phyloP scores from a whole-genome alignment of 2,329 filamentous ascomycete species.

The Sporothrix pseudoabietina region DNA sequence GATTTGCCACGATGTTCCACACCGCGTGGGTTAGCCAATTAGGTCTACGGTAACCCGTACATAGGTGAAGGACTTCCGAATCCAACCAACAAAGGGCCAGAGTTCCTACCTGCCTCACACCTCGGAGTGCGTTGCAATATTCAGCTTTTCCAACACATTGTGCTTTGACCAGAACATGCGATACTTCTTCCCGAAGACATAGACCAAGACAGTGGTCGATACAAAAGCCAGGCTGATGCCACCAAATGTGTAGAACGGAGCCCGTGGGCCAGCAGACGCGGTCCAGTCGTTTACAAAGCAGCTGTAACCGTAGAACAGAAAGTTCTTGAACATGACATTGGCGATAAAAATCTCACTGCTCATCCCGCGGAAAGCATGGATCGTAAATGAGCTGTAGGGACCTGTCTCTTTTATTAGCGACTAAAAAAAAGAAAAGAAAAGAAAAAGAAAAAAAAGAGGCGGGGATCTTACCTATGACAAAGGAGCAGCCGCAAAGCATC shows the following conservation, averaged over 20 bases:
- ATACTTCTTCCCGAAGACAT: conserved; percentile 3
- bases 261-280: not conserved
- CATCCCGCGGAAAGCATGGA: conserved; percentile 10
- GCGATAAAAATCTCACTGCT: conserved; percentile 4
- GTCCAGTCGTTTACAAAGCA: conserved; percentile 19
- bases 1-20: not conserved
- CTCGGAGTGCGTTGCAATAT: not conserved
- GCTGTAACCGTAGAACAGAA: conserved; percentile 1
- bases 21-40: too few species aligned
- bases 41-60: too few species aligned
- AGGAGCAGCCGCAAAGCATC: conserved; percentile 4
- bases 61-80: not conserved
- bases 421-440: not conserved
- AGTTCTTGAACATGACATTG: conserved; percentile 19
- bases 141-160: conserved; percentile 7
- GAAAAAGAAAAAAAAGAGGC: not conserved
- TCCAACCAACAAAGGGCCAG: not conserved
- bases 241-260: conserved; percentile 13
- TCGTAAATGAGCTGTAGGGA: not conserved
- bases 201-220: not conserved
- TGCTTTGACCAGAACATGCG: conserved; percentile 7
- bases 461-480: not conserved
- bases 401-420: not conserved
- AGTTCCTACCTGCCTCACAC: not conserved
- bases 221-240: not conserved